These are phyloP conservation scores for Phytophthora syringae DNA, from an alignment of 352 stramenopile species.

Conservation along the genomic window DNA sequence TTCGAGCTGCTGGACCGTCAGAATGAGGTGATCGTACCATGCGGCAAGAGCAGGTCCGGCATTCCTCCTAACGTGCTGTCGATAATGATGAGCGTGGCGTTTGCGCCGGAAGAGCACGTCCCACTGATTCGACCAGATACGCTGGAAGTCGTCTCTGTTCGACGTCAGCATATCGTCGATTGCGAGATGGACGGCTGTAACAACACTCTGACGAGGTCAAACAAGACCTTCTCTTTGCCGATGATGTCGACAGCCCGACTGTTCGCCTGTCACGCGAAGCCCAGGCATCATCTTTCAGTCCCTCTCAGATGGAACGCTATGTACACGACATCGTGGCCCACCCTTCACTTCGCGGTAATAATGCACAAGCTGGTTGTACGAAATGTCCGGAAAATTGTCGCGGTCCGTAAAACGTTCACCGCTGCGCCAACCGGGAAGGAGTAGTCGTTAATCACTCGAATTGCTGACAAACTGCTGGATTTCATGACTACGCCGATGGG, in stretches of 20 bases:
- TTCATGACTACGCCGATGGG: too few relatives aligned
- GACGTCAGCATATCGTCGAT: background rate
- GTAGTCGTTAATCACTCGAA: constrained; percentile 14
- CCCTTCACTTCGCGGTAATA: background rate
- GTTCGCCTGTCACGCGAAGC: background rate
- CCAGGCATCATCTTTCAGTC: background rate
- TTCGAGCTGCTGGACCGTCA: background rate
- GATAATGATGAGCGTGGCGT: background rate
- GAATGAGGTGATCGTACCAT: background rate
- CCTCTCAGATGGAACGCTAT: background rate
- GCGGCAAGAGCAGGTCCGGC: background rate
- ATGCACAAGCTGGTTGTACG: constrained; percentile 4
- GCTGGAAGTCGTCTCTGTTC: background rate
- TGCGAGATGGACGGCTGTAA: background rate
- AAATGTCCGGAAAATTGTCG: background rate
- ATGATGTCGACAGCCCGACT: too few relatives aligned
- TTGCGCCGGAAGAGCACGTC: background rate
- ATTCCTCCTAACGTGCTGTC: background rate
- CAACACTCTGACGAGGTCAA: background rate
- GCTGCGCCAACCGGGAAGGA: background rate
- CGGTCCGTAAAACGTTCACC: constrained; percentile 12
- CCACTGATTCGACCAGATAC: background rate
- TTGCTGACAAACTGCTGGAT: too few relatives aligned
- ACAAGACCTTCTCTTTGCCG: too few relatives aligned
- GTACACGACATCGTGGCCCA: background rate